A percentile compares a stretch with the other conserved stretches of the same genome.
Evolutionary conservation across 805 yeast genomes (phyloP).

Genomic region (Zygotorulaspora sp.): DNA sequence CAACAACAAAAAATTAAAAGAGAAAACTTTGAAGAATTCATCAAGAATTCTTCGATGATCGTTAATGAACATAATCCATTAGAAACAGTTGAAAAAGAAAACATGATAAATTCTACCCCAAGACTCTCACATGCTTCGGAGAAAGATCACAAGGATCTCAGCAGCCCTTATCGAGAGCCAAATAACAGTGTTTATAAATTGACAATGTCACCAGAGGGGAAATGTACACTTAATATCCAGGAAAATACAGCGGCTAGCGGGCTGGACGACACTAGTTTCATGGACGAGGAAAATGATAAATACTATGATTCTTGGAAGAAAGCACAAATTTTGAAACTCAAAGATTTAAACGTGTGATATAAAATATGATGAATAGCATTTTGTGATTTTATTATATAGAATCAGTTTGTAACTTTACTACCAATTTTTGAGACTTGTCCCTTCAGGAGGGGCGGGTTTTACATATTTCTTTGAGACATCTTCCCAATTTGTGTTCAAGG

Average conservation of each 20-base stretch:
- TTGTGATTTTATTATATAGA: slow-evolving; percentile 24
- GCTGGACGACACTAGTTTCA: slow-evolving; percentile 32
- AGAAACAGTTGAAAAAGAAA: slow-evolving; percentile 11
- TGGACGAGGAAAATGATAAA: slow-evolving; percentile 29
- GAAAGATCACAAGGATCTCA: slow-evolving; percentile 8
- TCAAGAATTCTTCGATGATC: slow-evolving; percentile 11
- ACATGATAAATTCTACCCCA: slow-evolving; percentile 14
- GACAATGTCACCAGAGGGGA: slow-evolving; percentile 33
- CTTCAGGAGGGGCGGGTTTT: slow-evolving; percentile 71
- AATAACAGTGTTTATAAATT: slow-evolving; percentile 31
- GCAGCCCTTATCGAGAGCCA: slow-evolving; percentile 31
- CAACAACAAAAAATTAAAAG: slow-evolving; percentile 3
- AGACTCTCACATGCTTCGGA: slow-evolving; percentile 3
- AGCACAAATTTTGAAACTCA: slow-evolving; percentile 31
- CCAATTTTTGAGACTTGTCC: slow-evolving; percentile 59
- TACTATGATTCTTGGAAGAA: slow-evolving; percentile 30
- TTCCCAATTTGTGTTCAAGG: slow-evolving; percentile 88
- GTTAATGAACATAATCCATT: slow-evolving; percentile 1
- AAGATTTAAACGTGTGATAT: slow-evolving; percentile 2
- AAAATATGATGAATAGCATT: slow-evolving; percentile 9
- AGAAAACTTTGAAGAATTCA: slow-evolving; percentile 22
- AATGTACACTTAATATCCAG: slow-evolving; percentile 26
- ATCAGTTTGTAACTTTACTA: slow-evolving; percentile 19
- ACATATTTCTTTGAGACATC: slow-evolving; percentile 68
- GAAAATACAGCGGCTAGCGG: slow-evolving; percentile 18